Base-by-base conservation (phyloP, 176 grass and related monocot genomes). In the Alloteropsis semialata region DNA sequence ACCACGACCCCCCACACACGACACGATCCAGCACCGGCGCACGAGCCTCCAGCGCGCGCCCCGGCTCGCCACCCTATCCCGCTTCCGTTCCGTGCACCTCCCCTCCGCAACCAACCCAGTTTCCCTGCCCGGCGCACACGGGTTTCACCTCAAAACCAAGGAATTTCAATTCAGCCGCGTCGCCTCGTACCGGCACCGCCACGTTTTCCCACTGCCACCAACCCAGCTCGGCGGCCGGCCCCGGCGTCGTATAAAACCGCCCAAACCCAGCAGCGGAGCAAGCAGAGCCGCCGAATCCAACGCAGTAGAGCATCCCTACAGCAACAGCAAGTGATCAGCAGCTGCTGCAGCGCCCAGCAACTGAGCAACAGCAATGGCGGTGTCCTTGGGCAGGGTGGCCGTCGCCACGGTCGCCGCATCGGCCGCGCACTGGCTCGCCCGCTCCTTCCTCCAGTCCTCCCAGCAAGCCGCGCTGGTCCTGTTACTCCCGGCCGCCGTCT, bases 81-180 rank as follows among this genome's bases (percentile, higher is more conserved):
- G n/a, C n/a, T n/a, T n/a, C n/a, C n/a, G n/a, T n/a, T n/a, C n/a
- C n/a, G n/a, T n/a, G n/a, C n/a, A n/a, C n/a, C n/a, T n/a, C n/a
- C n/a, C n/a, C n/a, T n/a, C n/a, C n/a, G n/a, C 58, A 32, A 61
- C 81, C 82, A 42, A 76, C 82, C 72, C 61, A 12, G 82, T 57
- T 84, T 84, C 72, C 60, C 6, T 0, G 11, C 36, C 7, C 22
- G 62, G 62, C 73, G 58, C 58, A 45, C 82, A 84, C 73, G 28
- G 82, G 51, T 77, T 84, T 77, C 62, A 6, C 19, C 13, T 13
- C 21, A n/a, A 84, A 84, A 76, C 73, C 73, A 43, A 56, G 48
- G 49, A 84, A 84, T 34, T 32, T n/a, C 3, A 9, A 56, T 81
- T 15, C 24, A 22, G n/a, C n/a, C n/a, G n/a, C n/a, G n/a, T n/a